A percentile compares a stretch with the other conserved stretches of the same genome.
Conservation (phyloP, 2,329 filamentous ascomycete species). For the Didymella arachidicola region DNA sequence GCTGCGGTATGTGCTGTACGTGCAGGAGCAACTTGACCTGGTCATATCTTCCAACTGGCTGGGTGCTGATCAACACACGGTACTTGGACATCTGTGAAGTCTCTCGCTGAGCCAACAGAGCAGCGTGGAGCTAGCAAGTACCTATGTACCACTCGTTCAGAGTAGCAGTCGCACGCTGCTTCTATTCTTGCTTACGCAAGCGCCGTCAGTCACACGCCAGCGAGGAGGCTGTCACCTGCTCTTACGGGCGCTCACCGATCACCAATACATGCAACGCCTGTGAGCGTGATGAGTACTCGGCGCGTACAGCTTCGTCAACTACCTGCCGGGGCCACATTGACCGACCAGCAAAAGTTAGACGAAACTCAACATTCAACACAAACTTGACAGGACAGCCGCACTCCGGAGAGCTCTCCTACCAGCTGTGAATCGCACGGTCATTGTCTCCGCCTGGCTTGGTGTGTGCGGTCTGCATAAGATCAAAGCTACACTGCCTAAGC, state of each 20-base stretch:
- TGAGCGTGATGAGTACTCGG: conserved; percentile 15
- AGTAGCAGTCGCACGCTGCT: conserved; percentile 3
- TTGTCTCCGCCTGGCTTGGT: not conserved
- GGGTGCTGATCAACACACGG: not conserved
- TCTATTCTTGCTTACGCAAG: conserved; percentile 16
- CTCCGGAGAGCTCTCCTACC: conserved; percentile 1
- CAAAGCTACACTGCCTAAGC: conserved; percentile 1
- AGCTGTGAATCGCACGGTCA: not conserved
- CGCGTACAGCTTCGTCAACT: conserved; percentile 17
- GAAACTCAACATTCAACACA: conserved; percentile 1
- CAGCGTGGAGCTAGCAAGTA: not conserved
- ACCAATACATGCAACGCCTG: conserved; percentile 16
- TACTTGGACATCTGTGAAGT: not conserved
- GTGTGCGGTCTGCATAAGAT: conserved; percentile 4
- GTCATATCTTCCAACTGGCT: not conserved
- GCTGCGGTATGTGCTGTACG: not conserved
- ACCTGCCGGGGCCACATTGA: conserved; percentile 6
- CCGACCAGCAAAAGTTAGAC: not conserved
- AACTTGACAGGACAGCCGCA: conserved; percentile 2
- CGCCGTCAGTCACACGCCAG: conserved; percentile 18
- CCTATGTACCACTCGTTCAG: conserved; percentile 1
- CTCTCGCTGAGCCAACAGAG: not conserved
- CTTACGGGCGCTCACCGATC: conserved; percentile 7
- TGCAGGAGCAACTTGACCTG: not conserved
- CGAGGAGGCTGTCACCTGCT: conserved; percentile 14